Base-by-base conservation (phyloP, 257 asterid genomes). In the Solanum chiquidenum region DNA sequence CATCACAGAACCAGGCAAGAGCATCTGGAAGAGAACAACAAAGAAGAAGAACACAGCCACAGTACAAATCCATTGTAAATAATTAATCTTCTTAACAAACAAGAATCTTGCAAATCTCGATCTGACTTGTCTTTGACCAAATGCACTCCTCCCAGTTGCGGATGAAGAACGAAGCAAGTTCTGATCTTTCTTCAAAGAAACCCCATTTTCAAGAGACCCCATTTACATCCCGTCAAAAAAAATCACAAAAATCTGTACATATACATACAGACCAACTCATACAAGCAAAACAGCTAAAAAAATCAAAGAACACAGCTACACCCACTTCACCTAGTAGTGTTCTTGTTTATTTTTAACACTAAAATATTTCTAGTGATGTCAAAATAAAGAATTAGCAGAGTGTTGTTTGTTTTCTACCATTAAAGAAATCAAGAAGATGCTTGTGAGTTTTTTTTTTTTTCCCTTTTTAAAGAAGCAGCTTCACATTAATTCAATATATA, bases 41-140 rank as follows among this genome's bases (percentile, higher is more conserved):
- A 94, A 91, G 94, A 92, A 92, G 87, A 96, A 94, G 87, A 93
- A 92, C 42, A 92, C 94, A 44, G 91, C 94, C 6, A 92, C 94
- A 5, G 91, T 88, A 88, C 95, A 94, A 85, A 94, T 88, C 91
- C 93, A 92, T 89, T 91, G 93, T 44, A 92, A 27, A 83, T 90
- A 93, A 90, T 93, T 90, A 89, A 96, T 92, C 93, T 87, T 94
- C 91, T 88, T 91, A 71, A 91, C 92, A 42, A 93, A 85, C 87
- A 93, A 85, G 31, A 92, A 89, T 90, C 98, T 94, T 8, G 98
- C 93, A 86, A 93, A 92, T 94, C 98, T 95, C 92, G 99, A 96
- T 94, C 98, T 94, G 92, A 73, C 72, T 82, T 79, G 91, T 88
- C 96, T 92, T 79, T 90, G 94, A 87, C 93, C 83, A 73, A 90